Evolutionary conservation across 2,329 filamentous ascomycete species (phyloP).

Genomic region (Thielaviopsis musarum): DNA sequence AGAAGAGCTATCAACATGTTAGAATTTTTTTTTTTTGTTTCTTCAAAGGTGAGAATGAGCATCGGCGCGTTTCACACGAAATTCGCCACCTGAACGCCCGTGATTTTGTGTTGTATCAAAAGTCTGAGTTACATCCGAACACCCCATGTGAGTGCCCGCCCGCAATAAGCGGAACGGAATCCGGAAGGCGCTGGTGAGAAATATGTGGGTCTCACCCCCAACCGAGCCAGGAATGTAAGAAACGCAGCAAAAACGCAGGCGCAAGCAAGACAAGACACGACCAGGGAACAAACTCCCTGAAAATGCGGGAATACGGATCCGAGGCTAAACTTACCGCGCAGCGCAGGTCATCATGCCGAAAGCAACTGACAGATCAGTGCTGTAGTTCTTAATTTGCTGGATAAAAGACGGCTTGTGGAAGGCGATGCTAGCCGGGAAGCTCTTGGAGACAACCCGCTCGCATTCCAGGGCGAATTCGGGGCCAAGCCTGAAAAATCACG

Average conservation of each 20-base stretch:
- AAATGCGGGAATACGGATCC: not conserved
- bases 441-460: slow-evolving; percentile 43
- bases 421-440: slow-evolving; percentile 42
- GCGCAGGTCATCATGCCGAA: slow-evolving; percentile 41
- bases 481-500: slow-evolving; percentile 25
- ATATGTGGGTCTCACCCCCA: not conserved
- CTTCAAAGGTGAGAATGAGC: not conserved
- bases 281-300: slow-evolving; percentile 11
- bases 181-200: not conserved
- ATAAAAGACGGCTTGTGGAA: slow-evolving; percentile 47
- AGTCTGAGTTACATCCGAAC: not conserved
- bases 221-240: not conserved
- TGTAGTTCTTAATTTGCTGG: slow-evolving; percentile 40
- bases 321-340: slow-evolving; percentile 32
- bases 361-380: slow-evolving; percentile 38
- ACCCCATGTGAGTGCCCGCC: not conserved
- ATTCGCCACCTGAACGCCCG: not conserved
- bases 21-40: not conserved
- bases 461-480: slow-evolving; percentile 42
- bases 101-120: not conserved
- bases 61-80: not conserved
- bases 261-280: slow-evolving; percentile 10
- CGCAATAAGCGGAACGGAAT: not conserved
- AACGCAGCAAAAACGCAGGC: not conserved
- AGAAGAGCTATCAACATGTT: slow-evolving; percentile 29